Percentiles rank a stretch among this genome's conserved stretches.
Conservation (phyloP, 495 filamentous ascomycete genomes). For the Tuber calosporum region DNA sequence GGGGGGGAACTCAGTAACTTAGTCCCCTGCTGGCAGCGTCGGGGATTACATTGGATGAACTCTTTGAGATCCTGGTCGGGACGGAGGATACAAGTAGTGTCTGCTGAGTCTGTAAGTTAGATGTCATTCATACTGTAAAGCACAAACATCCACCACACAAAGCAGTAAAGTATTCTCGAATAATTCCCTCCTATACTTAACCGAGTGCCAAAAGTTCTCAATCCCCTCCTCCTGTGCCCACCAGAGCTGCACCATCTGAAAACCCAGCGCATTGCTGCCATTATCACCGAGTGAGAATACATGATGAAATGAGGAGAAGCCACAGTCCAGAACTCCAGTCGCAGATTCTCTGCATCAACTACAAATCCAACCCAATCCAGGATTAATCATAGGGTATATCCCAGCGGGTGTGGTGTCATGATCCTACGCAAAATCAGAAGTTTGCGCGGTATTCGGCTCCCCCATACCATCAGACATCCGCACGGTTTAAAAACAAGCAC, state of each 20-base stretch:
- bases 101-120: background rate
- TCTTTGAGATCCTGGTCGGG: background rate
- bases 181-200: background rate
- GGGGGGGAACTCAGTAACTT: too few species aligned
- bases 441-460: background rate
- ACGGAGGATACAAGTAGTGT: background rate
- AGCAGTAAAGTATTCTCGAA: background rate
- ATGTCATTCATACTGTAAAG: background rate
- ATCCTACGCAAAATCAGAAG: background rate
- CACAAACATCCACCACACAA: background rate
- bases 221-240: background rate
- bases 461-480: background rate
- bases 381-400: background rate
- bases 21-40: background rate
- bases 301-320: background rate
- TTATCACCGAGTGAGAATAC: background rate
- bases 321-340: background rate
- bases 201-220: background rate
- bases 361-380: background rate
- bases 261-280: background rate
- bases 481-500: background rate
- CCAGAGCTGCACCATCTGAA: background rate
- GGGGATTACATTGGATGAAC: background rate
- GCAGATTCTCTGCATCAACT: background rate
- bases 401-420: background rate